Evolutionary conservation across 2,329 filamentous ascomycete genomes (phyloP).

Genomic region (Ophiostoma ulmi): DNA sequence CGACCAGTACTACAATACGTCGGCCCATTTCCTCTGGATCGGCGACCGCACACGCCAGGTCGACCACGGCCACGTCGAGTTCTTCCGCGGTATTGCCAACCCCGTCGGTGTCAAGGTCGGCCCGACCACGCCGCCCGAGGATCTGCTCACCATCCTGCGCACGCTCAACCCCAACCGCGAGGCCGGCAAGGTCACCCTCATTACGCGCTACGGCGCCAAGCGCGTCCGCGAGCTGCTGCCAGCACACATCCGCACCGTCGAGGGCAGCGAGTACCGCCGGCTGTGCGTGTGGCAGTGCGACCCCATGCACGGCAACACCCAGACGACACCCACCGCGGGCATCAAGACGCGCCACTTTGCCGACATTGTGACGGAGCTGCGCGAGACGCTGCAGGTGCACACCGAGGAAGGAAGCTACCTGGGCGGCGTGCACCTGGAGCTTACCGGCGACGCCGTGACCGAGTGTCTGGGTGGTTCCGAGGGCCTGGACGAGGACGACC

Average conservation of each 20-base stretch:
- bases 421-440: slow-evolving; percentile 88
- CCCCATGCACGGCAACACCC: slow-evolving; percentile 89
- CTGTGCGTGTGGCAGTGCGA: slow-evolving; percentile 94
- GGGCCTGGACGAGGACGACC: slow-evolving; percentile 77
- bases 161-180: slow-evolving; percentile 78
- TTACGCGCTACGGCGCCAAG: slow-evolving; percentile 84
- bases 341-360: slow-evolving; percentile 91
- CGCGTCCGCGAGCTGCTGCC: slow-evolving; percentile 74
- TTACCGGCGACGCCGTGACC: slow-evolving; percentile 93
- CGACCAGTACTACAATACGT: slow-evolving; percentile 77
- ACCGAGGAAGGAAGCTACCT: slow-evolving; percentile 77
- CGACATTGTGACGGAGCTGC: slow-evolving; percentile 83
- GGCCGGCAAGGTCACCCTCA: slow-evolving; percentile 88
- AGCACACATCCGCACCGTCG: slow-evolving; percentile 81
- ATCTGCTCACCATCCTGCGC: slow-evolving; percentile 74
- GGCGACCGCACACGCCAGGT: slow-evolving; percentile 93
- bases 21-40: slow-evolving; percentile 96
- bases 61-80: slow-evolving; percentile 91
- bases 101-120: slow-evolving; percentile 96
- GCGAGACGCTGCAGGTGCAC: slow-evolving; percentile 78
- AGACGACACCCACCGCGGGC: slow-evolving; percentile 62
- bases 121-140: slow-evolving; percentile 69
- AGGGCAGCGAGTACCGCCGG: slow-evolving; percentile 62
- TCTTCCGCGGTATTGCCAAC: slow-evolving; percentile 93
- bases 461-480: slow-evolving; percentile 92